Evolutionary conservation across 345 rosid genomes (phyloP), one percentile per base, ranked within the genome.

Genomic region (Hibiscus tridactylites): DNA sequence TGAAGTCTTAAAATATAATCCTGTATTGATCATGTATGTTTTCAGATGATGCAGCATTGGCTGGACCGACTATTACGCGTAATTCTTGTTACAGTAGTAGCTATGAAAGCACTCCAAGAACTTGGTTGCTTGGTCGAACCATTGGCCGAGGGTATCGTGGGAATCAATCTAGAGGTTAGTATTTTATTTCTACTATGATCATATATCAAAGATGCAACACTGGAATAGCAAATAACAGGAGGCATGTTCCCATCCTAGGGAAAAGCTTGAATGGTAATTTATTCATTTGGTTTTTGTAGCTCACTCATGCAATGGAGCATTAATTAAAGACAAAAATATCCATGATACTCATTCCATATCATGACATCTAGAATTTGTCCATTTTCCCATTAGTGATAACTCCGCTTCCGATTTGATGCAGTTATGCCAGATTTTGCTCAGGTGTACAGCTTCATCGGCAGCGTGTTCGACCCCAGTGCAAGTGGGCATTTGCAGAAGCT

Each of bases 401-500:
- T 64, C 26, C 8, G 5, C 42, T 73, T 73, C 46, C 46, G 29
- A 65, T 47, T 67, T 52, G 61, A 58, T 71, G 83, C 97, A 95
- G 97, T 79, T 78, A 79, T 81, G 84, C 99, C 99, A 1, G 93
- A 95, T 85, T 95, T 95, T 71, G 82, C 92, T 21, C 83, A 92
- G 82, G 97, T 92, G 17, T 95, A 95, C 82, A 88, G 89, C 75
- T 95, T 95, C 84, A 81, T 95, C 46, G 97, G 93, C 76, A 91
- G 96, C 65, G 81, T 90, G 52, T 95, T 95, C 73, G 97, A 95
- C 78, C 99, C 93, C 50, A 73, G 64, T 77, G 79, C 77, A 1
- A 72, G 88, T 49, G 91, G 76, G 74, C 99, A 95, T 71, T 61
- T 92, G 73, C 85, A 84, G 81, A 90, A 74, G 71, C 65, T 94